Base-by-base conservation (phyloP, 2,329 filamentous ascomycete species). In the Neonectria ditissima region DNA sequence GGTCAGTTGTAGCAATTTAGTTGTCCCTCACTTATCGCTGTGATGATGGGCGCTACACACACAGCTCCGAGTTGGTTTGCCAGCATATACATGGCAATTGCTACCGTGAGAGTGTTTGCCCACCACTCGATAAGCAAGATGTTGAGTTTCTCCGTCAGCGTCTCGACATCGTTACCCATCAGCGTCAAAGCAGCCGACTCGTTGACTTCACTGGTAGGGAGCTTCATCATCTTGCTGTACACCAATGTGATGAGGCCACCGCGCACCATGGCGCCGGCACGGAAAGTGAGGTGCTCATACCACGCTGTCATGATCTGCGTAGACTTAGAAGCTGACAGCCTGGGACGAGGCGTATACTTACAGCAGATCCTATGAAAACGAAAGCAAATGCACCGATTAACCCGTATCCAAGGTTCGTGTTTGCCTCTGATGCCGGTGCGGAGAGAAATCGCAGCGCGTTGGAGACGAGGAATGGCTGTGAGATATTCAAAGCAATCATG, bases 101-200 rank as follows among this genome's bases (percentile, higher is more conserved):
- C 71, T 0, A 78, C 74, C 0, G 74, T 75, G 10, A 78, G 55
- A 0, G 68, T 63, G 5, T 76, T 77, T 1, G 75, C 74, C 73
- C 74, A 79, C 1, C 66, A 72, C 41, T 79, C 76, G 9, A 78
- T 66, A 7, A 77, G 56, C 11, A 79, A 58, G 20, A 67, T 37
- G 37, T 75, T 71, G 0, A 74, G 62, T 8, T 65, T 70, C 44
- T 75, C 75, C 0, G 68, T 70, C 1, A 77, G 57, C 1, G 68
- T 77, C 54, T 77, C 75, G 0, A 77, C 70, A 39, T 77, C 76
- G 9, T 76, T 77, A 0, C 76, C 73, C 76, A 77, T 77, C 4
- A 77, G 66, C 0, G 74, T 52, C 6, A 77, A 58, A 0, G 74
- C 75, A 1, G 76, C 72, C 1, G 76, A 76, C 47, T 76, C 70